Conservation (phyloP, 768 basidiomycete genomes). For the Daedalea quercina region DNA sequence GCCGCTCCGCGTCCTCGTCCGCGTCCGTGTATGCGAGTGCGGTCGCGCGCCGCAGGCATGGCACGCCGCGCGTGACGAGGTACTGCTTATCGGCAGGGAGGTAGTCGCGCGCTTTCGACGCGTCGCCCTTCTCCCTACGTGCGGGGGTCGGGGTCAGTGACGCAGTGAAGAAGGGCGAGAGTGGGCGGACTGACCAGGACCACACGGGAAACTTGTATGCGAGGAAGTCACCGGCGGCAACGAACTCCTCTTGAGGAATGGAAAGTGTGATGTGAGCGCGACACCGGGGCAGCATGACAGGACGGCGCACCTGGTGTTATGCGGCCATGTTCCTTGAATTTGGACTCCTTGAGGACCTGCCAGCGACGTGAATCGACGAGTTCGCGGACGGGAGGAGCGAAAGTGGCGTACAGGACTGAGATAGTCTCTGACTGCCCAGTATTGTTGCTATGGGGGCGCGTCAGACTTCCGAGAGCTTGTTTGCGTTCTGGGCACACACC, state of each 20-base stretch:
- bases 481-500: constrained; percentile 16
- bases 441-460: constrained; percentile 67
- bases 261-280: constrained; percentile 3
- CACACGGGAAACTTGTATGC: constrained; percentile 98
- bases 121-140: constrained; percentile 87
- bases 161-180: neutral
- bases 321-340: constrained; percentile 97
- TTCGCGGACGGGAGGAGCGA: constrained; percentile 21
- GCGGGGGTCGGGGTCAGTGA: constrained; percentile 1
- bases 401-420: constrained; percentile 68
- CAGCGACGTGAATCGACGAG: constrained; percentile 19
- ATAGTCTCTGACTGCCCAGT: constrained; percentile 91
- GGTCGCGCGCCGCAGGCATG: constrained; percentile 89
- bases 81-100: constrained; percentile 96
- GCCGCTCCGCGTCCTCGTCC: constrained; percentile 92
- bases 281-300: neutral
- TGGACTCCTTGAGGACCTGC: constrained; percentile 94
- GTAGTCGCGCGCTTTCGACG: constrained; percentile 81
- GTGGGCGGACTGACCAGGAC: constrained; percentile 64
- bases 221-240: constrained; percentile 95
- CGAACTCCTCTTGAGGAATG: constrained; percentile 77
- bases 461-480: neutral
- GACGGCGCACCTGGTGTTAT: constrained; percentile 76
- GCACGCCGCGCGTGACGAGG: constrained; percentile 92
- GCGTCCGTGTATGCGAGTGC: constrained; percentile 91